Evolutionary conservation across 257 asterid species (phyloP).

Genomic region (Cruciata laevipes): DNA sequence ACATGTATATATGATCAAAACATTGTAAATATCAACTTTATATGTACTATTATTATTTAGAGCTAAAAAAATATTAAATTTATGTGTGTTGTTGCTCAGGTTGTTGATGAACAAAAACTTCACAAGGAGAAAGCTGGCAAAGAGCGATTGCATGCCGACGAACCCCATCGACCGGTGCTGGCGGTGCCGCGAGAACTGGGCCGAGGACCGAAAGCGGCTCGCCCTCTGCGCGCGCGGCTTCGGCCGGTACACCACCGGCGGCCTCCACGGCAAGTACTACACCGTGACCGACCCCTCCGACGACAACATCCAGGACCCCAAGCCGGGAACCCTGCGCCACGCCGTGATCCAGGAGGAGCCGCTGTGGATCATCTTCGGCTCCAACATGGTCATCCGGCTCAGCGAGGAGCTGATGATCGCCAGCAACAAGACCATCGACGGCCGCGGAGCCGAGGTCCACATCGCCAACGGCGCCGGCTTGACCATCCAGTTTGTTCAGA

Average conservation of each 20-base stretch:
- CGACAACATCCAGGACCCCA: conserved; percentile 25
- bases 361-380: conserved; percentile 45
- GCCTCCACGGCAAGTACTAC: conserved; percentile 36
- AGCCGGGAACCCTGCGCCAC: conserved; percentile 49
- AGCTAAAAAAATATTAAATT: too few relatives aligned
- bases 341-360: conserved; percentile 49
- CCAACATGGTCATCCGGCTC: conserved; percentile 41
- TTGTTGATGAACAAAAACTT: conserved; percentile 18
- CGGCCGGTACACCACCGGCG: conserved; percentile 46
- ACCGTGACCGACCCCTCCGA: conserved; percentile 45
- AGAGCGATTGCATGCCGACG: conserved; percentile 34
- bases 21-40: too few relatives aligned
- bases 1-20: too few relatives aligned
- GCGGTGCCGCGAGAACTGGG: conserved; percentile 62
- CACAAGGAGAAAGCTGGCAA: conserved; percentile 33
- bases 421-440: conserved; percentile 68
- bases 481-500: conserved; percentile 57
- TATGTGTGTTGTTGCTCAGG: conserved; percentile 17
- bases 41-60: too few relatives aligned
- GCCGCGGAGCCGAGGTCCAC: conserved; percentile 57
- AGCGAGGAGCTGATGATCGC: conserved; percentile 45
- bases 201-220: conserved; percentile 38
- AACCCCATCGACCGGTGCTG: conserved; percentile 73
- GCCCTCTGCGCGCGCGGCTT: conserved; percentile 60
- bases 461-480: conserved; percentile 72